Conservation (phyloP, 768 basidiomycete genomes). For the Aureoboletus auriporus region DNA sequence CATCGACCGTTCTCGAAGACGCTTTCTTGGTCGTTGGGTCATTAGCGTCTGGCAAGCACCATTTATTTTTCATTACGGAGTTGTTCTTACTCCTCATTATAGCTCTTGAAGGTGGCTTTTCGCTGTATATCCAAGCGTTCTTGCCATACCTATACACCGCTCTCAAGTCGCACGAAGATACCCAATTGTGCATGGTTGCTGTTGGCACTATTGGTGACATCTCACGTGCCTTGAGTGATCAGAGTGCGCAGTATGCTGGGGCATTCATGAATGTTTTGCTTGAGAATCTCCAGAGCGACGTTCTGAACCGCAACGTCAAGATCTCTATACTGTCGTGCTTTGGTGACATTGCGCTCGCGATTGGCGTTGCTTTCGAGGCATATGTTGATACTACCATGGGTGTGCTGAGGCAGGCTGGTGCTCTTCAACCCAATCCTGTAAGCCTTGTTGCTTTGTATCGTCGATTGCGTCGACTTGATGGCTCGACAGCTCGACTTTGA, state of each 20-base stretch:
- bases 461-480: background rate
- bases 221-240: conserved; percentile 88
- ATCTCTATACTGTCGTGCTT: conserved; percentile 95
- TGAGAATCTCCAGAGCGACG: conserved; percentile 86
- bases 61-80: background rate
- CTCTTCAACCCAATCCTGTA: conserved; percentile 83
- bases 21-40: conserved; percentile 93
- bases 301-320: conserved; percentile 92
- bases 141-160: conserved; percentile 84
- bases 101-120: conserved; percentile 77
- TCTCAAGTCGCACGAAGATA: conserved; percentile 90
- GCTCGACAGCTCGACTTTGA: conserved; percentile 70
- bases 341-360: conserved; percentile 93
- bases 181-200: conserved; percentile 91
- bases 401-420: conserved; percentile 87
- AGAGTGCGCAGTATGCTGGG: conserved; percentile 76
- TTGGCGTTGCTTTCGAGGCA: conserved; percentile 81
- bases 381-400: conserved; percentile 88
- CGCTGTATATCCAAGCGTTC: conserved; percentile 82
- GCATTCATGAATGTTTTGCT: conserved; percentile 91
- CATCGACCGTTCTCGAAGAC: conserved; percentile 93
- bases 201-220: conserved; percentile 96
- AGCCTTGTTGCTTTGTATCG: conserved; percentile 21
- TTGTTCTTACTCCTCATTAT: conserved; percentile 6
- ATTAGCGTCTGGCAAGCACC: conserved; percentile 60